Evolutionary conservation across 495 filamentous ascomycete species (phyloP), one percentile per base, ranked within the genome.

Genomic region (Pyrenula aspistea): DNA sequence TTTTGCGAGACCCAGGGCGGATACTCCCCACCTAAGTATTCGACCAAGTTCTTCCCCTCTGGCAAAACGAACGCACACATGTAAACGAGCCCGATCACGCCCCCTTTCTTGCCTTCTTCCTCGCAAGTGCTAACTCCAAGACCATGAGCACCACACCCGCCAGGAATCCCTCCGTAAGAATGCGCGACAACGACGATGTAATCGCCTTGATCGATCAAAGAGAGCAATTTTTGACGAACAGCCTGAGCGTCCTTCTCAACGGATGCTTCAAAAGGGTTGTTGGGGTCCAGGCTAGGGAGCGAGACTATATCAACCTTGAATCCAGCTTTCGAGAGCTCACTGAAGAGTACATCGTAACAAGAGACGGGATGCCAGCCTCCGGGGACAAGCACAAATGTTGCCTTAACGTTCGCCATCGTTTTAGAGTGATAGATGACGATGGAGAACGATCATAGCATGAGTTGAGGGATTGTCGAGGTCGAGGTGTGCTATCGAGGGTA

Each of bases 101-200:
- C 31, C 8, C 31, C 31, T 15, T 42, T 42, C 31, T 42, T 42
- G 31, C 31, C 31, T 42, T 42, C 31, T 42, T 15, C 8, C 31
- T 42, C 15, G 8, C 31, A 8, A 4, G 4, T 15, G 8, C 15
- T 15, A 4, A 42, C 31, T 8, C 31, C 15, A 42, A 42, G 31
- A 42, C 31, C 31, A 8, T 15, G 4, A 8, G 31, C 31, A 42
- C 31, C 31, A 8, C 8, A 4, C 4, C 31, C 31, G 4, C 31
- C 31, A 4, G 31, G 31, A 4, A 42, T 42, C 31, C 31, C 31
- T 4, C 59, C 58, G 24, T 53, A 11, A 20, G 22, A 52, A 25
- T 60, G n/a, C 58, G 58, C 19, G 2, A 21, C 1, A 25, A 22
- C 24, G 47, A 68, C 55, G 12, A 67, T 23, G n/a, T 58, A n/a